Percentiles rank a stretch among this genome's conserved stretches.
Conservation (phyloP, 768 basidiomycete genomes). For the Suillus americanus region DNA sequence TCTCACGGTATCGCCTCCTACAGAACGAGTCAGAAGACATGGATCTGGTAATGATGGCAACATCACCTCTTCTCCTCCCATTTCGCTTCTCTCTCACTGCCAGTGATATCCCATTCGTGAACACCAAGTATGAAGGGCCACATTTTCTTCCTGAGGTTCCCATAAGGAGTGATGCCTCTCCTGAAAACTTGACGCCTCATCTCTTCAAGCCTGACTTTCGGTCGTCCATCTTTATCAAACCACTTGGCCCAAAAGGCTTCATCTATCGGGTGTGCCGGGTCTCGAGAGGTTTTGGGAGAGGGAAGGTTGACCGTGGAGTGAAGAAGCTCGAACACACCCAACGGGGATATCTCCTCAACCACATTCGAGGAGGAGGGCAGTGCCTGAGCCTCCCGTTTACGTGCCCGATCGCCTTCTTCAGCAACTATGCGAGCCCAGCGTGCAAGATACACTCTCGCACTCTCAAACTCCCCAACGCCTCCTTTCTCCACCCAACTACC, state of each 20-base stretch:
- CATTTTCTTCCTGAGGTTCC: conserved; percentile 62
- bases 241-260: conserved; percentile 71
- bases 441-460: conserved; percentile 93
- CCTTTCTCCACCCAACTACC: conserved; percentile 92
- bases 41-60: neutral
- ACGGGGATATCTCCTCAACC: conserved; percentile 64
- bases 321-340: conserved; percentile 87
- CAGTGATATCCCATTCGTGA: conserved; percentile 72
- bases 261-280: conserved; percentile 76
- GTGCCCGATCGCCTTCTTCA: conserved; percentile 92
- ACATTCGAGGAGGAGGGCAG: conserved; percentile 50
- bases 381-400: conserved; percentile 75
- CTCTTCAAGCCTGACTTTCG: conserved; percentile 63
- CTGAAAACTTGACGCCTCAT: conserved; percentile 79
- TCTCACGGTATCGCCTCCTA: conserved; percentile 66
- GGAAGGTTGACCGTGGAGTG: conserved; percentile 79
- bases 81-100: conserved; percentile 53
- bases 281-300: conserved; percentile 79
- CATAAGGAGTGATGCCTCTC: conserved; percentile 60
- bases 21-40: neutral
- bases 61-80: conserved; percentile 68
- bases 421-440: conserved; percentile 97
- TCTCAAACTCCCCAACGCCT: conserved; percentile 94
- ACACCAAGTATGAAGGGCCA: conserved; percentile 94
- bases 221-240: conserved; percentile 73